Base-by-base conservation (phyloP, 1,284 basidiomycete genomes). In the Sporisorium sorghi region DNA sequence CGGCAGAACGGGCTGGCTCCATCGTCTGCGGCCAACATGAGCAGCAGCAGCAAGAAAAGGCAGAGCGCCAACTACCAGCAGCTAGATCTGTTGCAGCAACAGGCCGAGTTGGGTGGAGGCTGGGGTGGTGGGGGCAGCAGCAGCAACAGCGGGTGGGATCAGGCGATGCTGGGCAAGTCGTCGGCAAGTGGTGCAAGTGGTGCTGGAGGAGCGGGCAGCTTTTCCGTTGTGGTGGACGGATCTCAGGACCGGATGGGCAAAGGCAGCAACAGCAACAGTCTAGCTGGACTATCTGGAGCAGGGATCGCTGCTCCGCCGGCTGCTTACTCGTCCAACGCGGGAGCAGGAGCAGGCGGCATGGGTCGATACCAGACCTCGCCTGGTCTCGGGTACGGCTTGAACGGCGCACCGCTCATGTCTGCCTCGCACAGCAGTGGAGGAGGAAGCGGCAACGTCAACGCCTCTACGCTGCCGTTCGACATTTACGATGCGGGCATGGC, bases 1-100 rank as follows among this genome's bases (percentile, higher is more conserved):
- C 40, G 89, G 91, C 69, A 93, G 49, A 74, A 78, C 19, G 76
- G 76, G 15, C 51, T 75, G 11, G 73, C 68, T 8, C 73, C 73
- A 15, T 57, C 59, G n/a, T 59, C 59, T n/a, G 69, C 64, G 26
- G 50, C 59, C 10, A 65, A 58, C 35, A 57, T 32, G 40, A 66
- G 59, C 63, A 73, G 58, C 53, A 72, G 56, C 63, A 66, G 63
- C 50, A 66, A 66, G 58, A 59, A 51, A 30, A 49, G 65, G 19
- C 56, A 60, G 54, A 69, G 56, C 12, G 37, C 51, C 10, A 63
- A 70, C 42, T 77, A 79, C 28, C 73, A 76, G 59, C 68, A 76
- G 43, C 44, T 76, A 32, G 73, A 78, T 50, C 40, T 73, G 14
- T 37, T 76, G 56, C 77, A 77, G 37, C 73, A 77, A 58, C 77